Evolutionary conservation across 768 basidiomycete genomes (phyloP).

Genomic region (Psilocybe azurescens): DNA sequence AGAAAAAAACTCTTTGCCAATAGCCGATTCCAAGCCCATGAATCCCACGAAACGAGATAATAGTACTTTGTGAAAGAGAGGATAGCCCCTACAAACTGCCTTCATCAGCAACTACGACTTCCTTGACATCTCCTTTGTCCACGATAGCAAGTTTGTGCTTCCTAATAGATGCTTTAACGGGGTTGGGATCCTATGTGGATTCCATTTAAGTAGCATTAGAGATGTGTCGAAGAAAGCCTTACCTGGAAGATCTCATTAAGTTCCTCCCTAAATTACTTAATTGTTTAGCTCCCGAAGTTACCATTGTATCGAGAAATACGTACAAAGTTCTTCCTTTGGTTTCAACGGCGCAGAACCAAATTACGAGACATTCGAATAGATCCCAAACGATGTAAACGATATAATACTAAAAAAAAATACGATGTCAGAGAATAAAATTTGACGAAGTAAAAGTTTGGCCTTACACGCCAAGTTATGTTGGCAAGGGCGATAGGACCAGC

Average conservation of each 20-base stretch:
- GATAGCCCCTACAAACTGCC: neutral
- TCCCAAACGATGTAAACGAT: constrained; percentile 47
- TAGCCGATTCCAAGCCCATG: too few species aligned
- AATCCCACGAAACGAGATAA: too few species aligned
- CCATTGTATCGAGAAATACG: constrained; percentile 15
- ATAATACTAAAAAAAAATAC: constrained; percentile 31
- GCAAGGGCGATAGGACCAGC: constrained; percentile 45
- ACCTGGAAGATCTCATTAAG: constrained; percentile 47
- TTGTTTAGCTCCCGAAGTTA: neutral
- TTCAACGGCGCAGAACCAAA: constrained; percentile 46
- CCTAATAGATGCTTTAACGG: constrained; percentile 44
- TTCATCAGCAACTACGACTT: constrained; percentile 15
- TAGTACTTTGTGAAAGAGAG: too few species aligned
- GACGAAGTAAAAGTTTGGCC: constrained; percentile 3
- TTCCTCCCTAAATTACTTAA: constrained; percentile 39
- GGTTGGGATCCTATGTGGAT: constrained; percentile 38
- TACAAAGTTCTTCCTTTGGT: constrained; percentile 48
- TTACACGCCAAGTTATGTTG: constrained; percentile 36
- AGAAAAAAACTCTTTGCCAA: too few species aligned
- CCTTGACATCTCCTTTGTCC: constrained; percentile 34
- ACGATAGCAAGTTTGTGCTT: constrained; percentile 45
- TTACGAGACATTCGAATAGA: constrained; percentile 41
- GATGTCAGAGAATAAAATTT: neutral
- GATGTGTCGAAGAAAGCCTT: constrained; percentile 4
- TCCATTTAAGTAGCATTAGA: neutral